phyloP scores from a whole-genome alignment of 495 filamentous ascomycete species.

The Hypomontagnella submonticulosa region DNA sequence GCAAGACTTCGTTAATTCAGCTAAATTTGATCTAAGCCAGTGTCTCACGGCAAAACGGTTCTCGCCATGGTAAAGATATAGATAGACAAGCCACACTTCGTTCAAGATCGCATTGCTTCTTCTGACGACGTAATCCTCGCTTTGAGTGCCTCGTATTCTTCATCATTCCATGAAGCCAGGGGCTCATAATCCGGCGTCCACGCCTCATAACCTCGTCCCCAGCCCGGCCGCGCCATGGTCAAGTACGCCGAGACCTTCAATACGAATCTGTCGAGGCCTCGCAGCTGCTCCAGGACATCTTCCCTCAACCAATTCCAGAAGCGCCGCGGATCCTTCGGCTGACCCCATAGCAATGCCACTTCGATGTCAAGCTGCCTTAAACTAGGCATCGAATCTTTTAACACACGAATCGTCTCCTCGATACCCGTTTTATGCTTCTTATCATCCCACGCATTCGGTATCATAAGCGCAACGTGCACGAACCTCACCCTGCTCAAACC shows the following conservation, averaged over 20 bases:
- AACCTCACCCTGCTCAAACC: slow-evolving; percentile 30
- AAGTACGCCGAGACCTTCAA: slow-evolving; percentile 29
- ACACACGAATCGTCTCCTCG: slow-evolving; percentile 9
- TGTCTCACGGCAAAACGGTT: no score
- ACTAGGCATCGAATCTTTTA: slow-evolving; percentile 8
- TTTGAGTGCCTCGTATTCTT: slow-evolving; percentile 35
- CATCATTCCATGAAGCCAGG: slow-evolving; percentile 26
- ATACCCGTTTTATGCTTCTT: slow-evolving; percentile 13
- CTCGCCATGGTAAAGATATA: no score
- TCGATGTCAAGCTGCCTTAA: slow-evolving; percentile 39
- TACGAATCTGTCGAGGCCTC: slow-evolving; percentile 33
- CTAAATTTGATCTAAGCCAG: no score
- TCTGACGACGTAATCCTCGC: background rate
- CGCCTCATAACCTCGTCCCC: background rate
- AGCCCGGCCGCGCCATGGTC: background rate
- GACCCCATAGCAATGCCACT: slow-evolving; percentile 29
- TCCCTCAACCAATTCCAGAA: slow-evolving; percentile 36
- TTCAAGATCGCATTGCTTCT: slow-evolving; percentile 8
- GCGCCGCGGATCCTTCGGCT: slow-evolving; percentile 27
- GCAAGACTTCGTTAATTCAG: background rate
- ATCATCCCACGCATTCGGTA: slow-evolving; percentile 22
- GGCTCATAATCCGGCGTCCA: slow-evolving; percentile 19
- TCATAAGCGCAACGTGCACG: slow-evolving; percentile 28
- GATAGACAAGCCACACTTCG: background rate
- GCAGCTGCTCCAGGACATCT: slow-evolving; percentile 29